Conservation (phyloP, 2,329 filamentous ascomycete genomes). For the Penicillium aurantiogriseum region DNA sequence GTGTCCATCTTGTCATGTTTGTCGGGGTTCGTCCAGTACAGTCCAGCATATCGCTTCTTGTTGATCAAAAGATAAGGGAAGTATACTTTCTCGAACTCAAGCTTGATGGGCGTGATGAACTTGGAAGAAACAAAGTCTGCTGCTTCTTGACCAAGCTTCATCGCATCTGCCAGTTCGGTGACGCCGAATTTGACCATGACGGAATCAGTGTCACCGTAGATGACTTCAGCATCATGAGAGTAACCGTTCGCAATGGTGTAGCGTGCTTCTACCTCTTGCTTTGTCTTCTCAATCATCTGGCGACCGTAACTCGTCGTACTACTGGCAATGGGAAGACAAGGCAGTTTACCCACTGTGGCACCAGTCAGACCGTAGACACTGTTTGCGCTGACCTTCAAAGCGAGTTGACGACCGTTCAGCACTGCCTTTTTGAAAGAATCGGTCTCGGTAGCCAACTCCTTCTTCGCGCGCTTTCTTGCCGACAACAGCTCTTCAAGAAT, state of each 20-base stretch:
- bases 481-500: conserved; percentile 90
- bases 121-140: conserved; percentile 84
- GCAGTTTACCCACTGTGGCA: conserved; percentile 91
- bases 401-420: conserved; percentile 92
- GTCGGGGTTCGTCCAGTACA: conserved; percentile 92
- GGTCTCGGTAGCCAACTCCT: conserved; percentile 80
- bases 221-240: conserved; percentile 89
- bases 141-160: conserved; percentile 94
- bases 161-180: conserved; percentile 78
- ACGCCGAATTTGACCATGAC: conserved; percentile 99
- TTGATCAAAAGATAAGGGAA: conserved; percentile 98
- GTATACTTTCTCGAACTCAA: conserved; percentile 99
- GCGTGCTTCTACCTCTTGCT: conserved; percentile 84
- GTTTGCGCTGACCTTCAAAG: conserved; percentile 95
- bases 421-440: conserved; percentile 98
- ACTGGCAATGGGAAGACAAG: conserved; percentile 91
- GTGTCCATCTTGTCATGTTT: conserved; percentile 99
- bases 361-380: conserved; percentile 97
- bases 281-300: conserved; percentile 98
- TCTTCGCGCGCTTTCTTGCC: conserved; percentile 94
- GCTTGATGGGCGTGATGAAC: conserved; percentile 95
- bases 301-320: conserved; percentile 96
- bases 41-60: conserved; percentile 98
- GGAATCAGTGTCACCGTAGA: conserved; percentile 98
- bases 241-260: conserved; percentile 96